Evolutionary conservation across 2,329 filamentous ascomycete genomes (phyloP), one percentile per base, ranked within the genome.

Genomic region (Venturia effusa): DNA sequence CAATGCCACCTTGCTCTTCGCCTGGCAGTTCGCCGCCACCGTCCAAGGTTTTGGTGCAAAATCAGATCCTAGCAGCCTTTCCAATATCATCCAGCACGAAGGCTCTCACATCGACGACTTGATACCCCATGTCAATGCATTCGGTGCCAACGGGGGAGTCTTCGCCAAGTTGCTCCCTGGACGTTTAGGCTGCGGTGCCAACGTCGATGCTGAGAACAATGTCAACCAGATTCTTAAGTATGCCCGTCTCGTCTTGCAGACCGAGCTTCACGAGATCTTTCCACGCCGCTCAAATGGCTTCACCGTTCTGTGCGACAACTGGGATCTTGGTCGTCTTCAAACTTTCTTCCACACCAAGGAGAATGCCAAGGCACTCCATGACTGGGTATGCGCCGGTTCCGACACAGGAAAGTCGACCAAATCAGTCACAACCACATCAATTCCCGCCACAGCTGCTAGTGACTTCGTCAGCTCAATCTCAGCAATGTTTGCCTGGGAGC

Each of bases 1-100:
- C 39, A 70, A 70, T 61, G 66, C 69, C 27, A 72, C 71, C 27
- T 66, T 61, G 13, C 51, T 70, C 59, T 68, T 72, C 61, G 70
- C 70, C 39, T 72, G 69, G 67, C 70, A 71, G 59, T 61, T 73
- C 41, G 67, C 69, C 15, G 27, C 61, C 32, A 37, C 24, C 61
- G 27, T n/a, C 22, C 13, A n/a, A 24, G 10, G 10, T n/a, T 27
- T 57, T 34, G 51, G 51, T 24, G n/a, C 51, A 27, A 7, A 45
- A 5, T 22, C 43, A 45, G 45, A 51, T 27, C 2, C 45, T 6
- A 51, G 43, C 43, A 48, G 43, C n/a, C 43, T 48, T 48, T 10
- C 19, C 43, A 48, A 48, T 48, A 22, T 48, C 43, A 24, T 48
- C 43, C 17, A 19, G 43, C 43, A 24, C 1, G 11, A 22, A 1